Base-by-base conservation (phyloP, 2,329 filamentous ascomycete species). In the Graphilbum ipis-grandicollis region DNA sequence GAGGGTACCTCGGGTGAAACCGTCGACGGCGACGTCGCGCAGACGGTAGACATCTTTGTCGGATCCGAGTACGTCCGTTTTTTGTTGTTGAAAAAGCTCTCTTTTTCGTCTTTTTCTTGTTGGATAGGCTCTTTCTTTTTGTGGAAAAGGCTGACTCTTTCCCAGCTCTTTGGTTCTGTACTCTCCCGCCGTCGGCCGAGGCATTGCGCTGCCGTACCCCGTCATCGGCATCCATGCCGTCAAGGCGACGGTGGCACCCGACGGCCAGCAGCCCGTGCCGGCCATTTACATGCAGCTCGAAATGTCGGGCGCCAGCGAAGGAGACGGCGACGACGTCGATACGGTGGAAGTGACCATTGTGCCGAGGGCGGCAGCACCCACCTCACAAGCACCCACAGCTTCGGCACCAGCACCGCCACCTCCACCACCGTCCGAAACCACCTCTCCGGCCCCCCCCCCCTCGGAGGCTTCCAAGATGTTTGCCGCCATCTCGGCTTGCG, bases 141-240 rank as follows among this genome's bases (percentile, higher is more conserved):
- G 8, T 18, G 6, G 6, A 23, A 23, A 23, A 23, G 21, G 21
- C 12, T 10, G 10, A 14, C 34, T 41, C 15, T 23, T 9, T 3
- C 2, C 30, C 48, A 68, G 68, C 47, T 58, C 65, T 46, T 62
- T 86, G 38, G 72, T 63, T 13, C 54, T 86, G 41, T 85, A 74
- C 59, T 77, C 75, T 45, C 54, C 59, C 12, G 53, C 64, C 4
- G 65, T 62, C 12, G 59, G 63, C 26, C 65, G 58, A 15, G 81
- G 80, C 43, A 56, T 83, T 32, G 65, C 71, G 30, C 79, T 86
- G 44, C 72, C 78, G 0, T 88, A 85, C 54, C 79, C 75, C 3
- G 61, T 71, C 42, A 80, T 88, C 51, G 75, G 75, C 18, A 73
- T 86, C 14, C 80, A 85, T 52, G 81, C 79, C 1, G 70, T 79